Evolutionary conservation across 2,329 filamentous ascomycete species (phyloP).

Genomic region (Chrysoporthe cubensis): DNA sequence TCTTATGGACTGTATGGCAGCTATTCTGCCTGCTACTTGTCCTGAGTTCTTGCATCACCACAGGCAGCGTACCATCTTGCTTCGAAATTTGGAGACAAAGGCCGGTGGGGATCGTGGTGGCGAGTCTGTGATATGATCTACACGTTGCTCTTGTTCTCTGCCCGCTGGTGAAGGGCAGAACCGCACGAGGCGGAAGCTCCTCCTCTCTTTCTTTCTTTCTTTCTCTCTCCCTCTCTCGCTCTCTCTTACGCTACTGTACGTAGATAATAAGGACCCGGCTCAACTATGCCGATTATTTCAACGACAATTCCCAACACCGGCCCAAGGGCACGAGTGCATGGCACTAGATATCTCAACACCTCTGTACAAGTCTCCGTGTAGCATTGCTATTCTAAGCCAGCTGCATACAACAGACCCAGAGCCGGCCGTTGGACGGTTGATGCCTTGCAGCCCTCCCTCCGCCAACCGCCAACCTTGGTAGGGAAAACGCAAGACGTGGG

Average conservation of each 20-base stretch:
- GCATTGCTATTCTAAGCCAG: background rate
- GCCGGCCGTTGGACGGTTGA: background rate
- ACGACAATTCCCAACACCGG: background rate
- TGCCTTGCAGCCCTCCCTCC: background rate
- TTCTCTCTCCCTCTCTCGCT: too few relatives aligned
- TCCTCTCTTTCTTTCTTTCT: background rate
- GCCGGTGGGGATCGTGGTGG: too few relatives aligned
- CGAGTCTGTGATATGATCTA: too few relatives aligned
- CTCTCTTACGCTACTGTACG: too few relatives aligned
- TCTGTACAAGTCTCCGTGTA: background rate
- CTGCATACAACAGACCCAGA: background rate
- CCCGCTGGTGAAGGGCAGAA: background rate
- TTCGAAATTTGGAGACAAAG: too few relatives aligned
- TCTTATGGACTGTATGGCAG: too few relatives aligned
- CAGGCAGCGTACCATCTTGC: too few relatives aligned
- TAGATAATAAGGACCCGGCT: background rate
- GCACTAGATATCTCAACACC: background rate
- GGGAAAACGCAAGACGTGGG: background rate
- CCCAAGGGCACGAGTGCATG: background rate
- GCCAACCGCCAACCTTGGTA: background rate
- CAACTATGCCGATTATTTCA: background rate
- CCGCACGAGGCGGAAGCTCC: background rate
- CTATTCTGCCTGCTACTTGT: too few relatives aligned
- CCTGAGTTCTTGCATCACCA: too few relatives aligned
- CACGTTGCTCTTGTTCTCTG: background rate